Evolutionary conservation across 306 rosid genomes (phyloP).

Genomic region (Sophora flavescens): DNA sequence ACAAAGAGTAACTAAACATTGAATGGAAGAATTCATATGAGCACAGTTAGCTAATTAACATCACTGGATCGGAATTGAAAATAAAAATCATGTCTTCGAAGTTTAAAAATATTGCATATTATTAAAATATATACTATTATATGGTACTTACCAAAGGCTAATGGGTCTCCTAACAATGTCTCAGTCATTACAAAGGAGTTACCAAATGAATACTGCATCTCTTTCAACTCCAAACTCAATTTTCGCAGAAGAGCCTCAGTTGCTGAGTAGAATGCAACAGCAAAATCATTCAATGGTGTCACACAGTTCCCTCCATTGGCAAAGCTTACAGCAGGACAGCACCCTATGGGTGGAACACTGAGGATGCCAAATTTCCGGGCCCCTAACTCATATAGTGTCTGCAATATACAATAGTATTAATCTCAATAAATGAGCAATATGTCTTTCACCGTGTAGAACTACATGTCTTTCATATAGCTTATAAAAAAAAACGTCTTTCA

Average conservation of each 20-base stretch:
- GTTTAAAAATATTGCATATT: background rate
- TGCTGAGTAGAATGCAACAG: conserved; percentile 40
- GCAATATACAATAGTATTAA: background rate
- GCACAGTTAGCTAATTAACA: background rate
- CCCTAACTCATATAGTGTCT: conserved; percentile 57
- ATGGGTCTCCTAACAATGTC: background rate
- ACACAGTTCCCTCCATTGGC: conserved; percentile 35
- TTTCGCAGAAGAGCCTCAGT: conserved; percentile 24
- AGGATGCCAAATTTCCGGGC: conserved; percentile 65
- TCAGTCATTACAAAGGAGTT: conserved; percentile 49
- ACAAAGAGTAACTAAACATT: no score
- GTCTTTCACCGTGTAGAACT: background rate
- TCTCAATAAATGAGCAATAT: conserved; percentile 9
- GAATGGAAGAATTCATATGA: no score
- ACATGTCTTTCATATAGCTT: background rate
- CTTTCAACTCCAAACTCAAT: conserved; percentile 49
- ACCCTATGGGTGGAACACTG: conserved; percentile 57
- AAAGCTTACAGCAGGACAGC: conserved; percentile 49
- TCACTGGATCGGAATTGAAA: background rate
- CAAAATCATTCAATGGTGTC: conserved; percentile 48
- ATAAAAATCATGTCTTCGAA: background rate
- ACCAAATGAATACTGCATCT: conserved; percentile 55
- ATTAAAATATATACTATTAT: background rate
- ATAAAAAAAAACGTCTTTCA: no score
- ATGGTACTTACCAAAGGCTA: conserved; percentile 37